These are phyloP conservation scores for Dillenia turbinata DNA, from an alignment of 164 flowering plant species.

Conservation along the genomic window DNA sequence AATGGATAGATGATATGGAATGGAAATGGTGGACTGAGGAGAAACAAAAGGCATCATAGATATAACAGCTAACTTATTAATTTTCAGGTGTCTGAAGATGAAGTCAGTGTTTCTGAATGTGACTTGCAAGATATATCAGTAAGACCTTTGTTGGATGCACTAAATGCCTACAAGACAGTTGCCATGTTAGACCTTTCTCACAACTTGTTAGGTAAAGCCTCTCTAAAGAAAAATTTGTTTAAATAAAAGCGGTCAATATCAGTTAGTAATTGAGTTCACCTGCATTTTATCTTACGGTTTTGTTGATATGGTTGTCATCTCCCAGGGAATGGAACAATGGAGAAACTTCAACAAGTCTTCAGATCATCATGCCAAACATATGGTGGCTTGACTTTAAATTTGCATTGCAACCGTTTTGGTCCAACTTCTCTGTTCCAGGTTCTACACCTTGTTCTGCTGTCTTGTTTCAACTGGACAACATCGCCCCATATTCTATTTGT, in stretches of 20 bases:
- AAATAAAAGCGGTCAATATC: too few relatives aligned
- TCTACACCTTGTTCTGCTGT: not conserved
- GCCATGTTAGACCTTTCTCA: slow-evolving; percentile 81
- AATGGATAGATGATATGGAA: too few relatives aligned
- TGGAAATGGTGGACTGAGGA: too few relatives aligned
- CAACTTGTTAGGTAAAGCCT: slow-evolving; percentile 66
- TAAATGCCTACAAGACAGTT: slow-evolving; percentile 57
- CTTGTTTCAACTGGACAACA: too few relatives aligned
- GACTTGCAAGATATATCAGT: slow-evolving; percentile 82
- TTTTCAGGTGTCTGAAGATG: slow-evolving; percentile 86
- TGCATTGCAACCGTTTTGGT: slow-evolving; percentile 90
- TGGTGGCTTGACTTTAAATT: slow-evolving; percentile 81
- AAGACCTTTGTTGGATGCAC: slow-evolving; percentile 64
- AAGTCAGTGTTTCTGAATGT: slow-evolving; percentile 72
- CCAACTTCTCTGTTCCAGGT: slow-evolving; percentile 94
- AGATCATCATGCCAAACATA: slow-evolving; percentile 59
- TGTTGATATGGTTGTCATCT: slow-evolving; percentile 4
- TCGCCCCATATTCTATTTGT: not conserved
- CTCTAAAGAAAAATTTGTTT: not conserved
- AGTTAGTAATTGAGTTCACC: not conserved
- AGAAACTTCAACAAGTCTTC: slow-evolving; percentile 67
- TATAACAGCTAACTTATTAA: not conserved
- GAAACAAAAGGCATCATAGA: too few relatives aligned
- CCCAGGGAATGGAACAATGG: slow-evolving; percentile 86
- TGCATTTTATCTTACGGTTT: not conserved